Base-by-base conservation (phyloP, 1,284 basidiomycete genomes). In the Trichosporon sp. region DNA sequence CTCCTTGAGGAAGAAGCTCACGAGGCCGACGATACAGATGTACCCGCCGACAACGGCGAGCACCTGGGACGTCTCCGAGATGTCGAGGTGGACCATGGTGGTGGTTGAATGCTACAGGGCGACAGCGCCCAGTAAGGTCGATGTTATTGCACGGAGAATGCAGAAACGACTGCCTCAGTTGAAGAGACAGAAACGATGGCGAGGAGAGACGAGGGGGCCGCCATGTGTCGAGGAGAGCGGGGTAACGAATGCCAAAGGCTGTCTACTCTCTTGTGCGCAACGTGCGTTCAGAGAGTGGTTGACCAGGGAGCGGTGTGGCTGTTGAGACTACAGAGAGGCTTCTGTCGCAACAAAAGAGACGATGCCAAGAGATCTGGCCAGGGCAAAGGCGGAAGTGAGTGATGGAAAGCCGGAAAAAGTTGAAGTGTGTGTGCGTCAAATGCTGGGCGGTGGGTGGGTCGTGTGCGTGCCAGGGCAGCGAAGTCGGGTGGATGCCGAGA, bases 1-100 rank as follows among this genome's bases (percentile, higher is more conserved):
- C 66, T 82, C 80, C 62, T 82, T 82, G 59, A 82, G 34, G 14
- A 79, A 73, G 63, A 79, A 82, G 31, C 73, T 76, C 37, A 80
- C 63, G 5, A 81, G 75, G 0, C 78, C 80, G 58, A 80, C 65
- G 14, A 77, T 49, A 19, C 71, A 69, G 60, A 81, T 72, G 66
- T 81, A 80, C 1, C 76, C 77, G 21, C 78, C 77, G 4, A 67
- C 56, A 34, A 80, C 74, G 16, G 75, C 74, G 13, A 81, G 66
- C 32, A 74, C 70, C 62, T 76, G 73, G 27, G 78, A 79, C 7
- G 75, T 76, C 64, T 79, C 73, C 33, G 70, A 73, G 56, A 80
- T 69, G 64, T 78, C 79, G 58, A 80, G 71, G 0, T 70, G 59
- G n/a, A 79, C 78, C 80, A 81, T 81, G 59, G 10, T 65, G 58